Evolutionary conservation across 306 rosid species (phyloP).

Genomic region (Quillaja saponaria): DNA sequence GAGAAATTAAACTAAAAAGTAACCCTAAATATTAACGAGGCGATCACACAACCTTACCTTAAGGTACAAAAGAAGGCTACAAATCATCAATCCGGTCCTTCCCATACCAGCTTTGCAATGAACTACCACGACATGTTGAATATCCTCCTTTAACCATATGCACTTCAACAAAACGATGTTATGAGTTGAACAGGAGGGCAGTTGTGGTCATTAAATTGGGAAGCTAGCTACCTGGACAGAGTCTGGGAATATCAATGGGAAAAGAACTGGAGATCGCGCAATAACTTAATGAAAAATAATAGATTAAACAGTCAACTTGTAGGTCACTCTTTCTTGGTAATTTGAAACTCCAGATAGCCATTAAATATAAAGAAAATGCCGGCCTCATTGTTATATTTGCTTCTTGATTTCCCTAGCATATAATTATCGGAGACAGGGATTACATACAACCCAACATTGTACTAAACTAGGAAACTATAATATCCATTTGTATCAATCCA

Average conservation of each 20-base stretch:
- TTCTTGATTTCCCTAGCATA: too few species aligned
- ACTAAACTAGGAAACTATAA: too few species aligned
- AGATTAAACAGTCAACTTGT: neutral
- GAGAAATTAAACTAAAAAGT: conserved; percentile 21
- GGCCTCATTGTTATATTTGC: too few species aligned
- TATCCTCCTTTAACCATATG: conserved; percentile 94
- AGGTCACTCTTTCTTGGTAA: conserved; percentile 3
- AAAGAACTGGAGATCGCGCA: conserved; percentile 14
- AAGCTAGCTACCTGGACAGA: conserved; percentile 74
- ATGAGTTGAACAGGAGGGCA: conserved; percentile 89
- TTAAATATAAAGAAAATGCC: too few species aligned
- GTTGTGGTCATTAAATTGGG: conserved; percentile 93
- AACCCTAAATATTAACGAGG: conserved; percentile 22
- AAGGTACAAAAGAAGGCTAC: conserved; percentile 85
- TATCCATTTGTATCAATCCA: too few species aligned
- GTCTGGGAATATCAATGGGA: too few species aligned
- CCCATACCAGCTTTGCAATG: conserved; percentile 99
- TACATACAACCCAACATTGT: too few species aligned
- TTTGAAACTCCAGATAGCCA: too few species aligned
- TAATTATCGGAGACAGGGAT: too few species aligned
- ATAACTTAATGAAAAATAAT: conserved; percentile 21
- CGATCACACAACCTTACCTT: conserved; percentile 53
- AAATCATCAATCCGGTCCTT: conserved; percentile 95
- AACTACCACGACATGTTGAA: conserved; percentile 88
- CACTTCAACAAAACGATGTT: conserved; percentile 87